Conservation (phyloP, 345 rosid genomes). For the Melaleuca alternifolia region DNA sequence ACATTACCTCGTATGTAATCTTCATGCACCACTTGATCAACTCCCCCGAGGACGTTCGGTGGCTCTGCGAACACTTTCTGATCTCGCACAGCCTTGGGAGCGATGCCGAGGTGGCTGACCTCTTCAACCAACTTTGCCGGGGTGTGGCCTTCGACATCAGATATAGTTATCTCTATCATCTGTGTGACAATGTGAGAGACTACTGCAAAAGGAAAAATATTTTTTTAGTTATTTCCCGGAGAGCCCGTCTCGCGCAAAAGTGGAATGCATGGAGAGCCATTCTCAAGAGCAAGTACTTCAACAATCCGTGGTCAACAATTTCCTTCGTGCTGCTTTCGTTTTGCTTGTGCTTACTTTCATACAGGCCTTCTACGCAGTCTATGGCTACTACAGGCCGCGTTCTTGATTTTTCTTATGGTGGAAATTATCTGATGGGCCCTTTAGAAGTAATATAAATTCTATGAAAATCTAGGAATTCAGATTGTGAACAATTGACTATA, state of each 20-base stretch:
- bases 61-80: slow-evolving; percentile 54
- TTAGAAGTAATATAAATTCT: not conserved
- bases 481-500: not conserved
- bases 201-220: too few relatives aligned
- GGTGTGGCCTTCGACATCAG: slow-evolving; percentile 36
- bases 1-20: slow-evolving; percentile 64
- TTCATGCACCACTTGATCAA: slow-evolving; percentile 88
- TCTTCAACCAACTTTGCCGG: slow-evolving; percentile 67
- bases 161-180: slow-evolving; percentile 64
- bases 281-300: slow-evolving; percentile 62
- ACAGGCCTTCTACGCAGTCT: slow-evolving; percentile 58
- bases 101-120: slow-evolving; percentile 64
- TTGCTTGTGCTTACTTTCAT: slow-evolving; percentile 50
- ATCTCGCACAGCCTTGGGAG: slow-evolving; percentile 78
- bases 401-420: not conserved
- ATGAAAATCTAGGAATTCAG: not conserved
- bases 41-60: slow-evolving; percentile 56
- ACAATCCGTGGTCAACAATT: slow-evolving; percentile 69
- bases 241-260: too few relatives aligned
- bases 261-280: slow-evolving; percentile 54
- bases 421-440: not conserved
- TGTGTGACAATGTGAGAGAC: too few relatives aligned
- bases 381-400: slow-evolving; percentile 39
- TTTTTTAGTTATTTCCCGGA: too few relatives aligned
- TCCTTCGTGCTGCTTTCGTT: slow-evolving; percentile 57